Conservation (phyloP, 2,329 filamentous ascomycete species). For the Passalora sequoiae region DNA sequence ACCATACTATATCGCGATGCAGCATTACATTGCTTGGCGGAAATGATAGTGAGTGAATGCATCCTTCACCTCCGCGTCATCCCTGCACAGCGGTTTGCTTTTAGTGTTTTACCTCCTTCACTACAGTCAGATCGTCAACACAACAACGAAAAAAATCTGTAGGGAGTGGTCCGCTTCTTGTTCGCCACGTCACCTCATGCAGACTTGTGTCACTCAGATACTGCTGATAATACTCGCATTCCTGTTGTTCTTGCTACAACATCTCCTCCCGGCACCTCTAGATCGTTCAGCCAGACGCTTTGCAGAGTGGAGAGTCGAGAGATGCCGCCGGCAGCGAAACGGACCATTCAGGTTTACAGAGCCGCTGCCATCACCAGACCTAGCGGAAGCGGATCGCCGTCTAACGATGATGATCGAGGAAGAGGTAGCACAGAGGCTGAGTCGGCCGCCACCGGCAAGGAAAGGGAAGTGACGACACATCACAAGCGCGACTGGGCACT, state of each 20-base stretch:
- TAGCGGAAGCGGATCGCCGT: neutral
- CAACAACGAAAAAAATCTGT: neutral
- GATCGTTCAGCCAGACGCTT: neutral
- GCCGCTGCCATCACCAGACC: slow-evolving; percentile 1
- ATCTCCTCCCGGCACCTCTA: neutral
- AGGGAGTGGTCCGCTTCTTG: neutral
- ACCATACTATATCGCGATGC: neutral
- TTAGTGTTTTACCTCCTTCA: neutral
- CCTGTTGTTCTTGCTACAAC: neutral
- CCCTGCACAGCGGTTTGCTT: neutral
- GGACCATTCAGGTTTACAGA: slow-evolving; percentile 1
- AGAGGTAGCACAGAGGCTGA: slow-evolving; percentile 1
- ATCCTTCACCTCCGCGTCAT: neutral
- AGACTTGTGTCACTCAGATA: neutral
- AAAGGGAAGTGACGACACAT: neutral
- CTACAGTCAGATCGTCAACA: neutral
- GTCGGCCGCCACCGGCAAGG: neutral
- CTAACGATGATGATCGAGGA: neutral
- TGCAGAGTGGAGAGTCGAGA: neutral
- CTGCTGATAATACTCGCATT: neutral
- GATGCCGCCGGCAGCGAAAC: slow-evolving; percentile 1
- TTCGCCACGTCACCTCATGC: neutral
- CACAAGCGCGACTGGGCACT: neutral
- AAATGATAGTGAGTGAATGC: slow-evolving; percentile 5
- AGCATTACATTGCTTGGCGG: neutral